Percentiles rank a stretch among this genome's conserved stretches.
phyloP scores from a whole-genome alignment of 805 yeast species.

The Saccharomycopsis javanensis region DNA sequence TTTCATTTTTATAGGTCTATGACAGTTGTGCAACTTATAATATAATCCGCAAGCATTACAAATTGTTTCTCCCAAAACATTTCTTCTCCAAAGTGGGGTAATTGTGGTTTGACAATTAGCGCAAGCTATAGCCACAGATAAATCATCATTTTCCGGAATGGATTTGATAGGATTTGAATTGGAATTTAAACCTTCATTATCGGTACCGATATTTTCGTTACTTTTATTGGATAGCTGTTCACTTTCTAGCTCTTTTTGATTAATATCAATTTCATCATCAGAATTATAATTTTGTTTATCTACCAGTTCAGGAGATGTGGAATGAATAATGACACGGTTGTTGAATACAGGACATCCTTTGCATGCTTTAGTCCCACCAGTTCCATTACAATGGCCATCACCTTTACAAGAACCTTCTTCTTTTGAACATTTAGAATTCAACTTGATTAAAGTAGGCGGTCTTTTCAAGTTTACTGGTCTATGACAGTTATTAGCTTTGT shows the following conservation, averaged over 20 bases:
- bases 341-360: slow-evolving; percentile 77
- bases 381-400: slow-evolving; percentile 65
- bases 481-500: slow-evolving; percentile 39
- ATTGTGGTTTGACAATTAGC: slow-evolving; percentile 77
- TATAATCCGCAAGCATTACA: slow-evolving; percentile 87
- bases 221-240: too few relatives aligned
- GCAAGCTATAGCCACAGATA: slow-evolving; percentile 59
- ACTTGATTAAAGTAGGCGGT: slow-evolving; percentile 17
- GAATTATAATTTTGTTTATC: slow-evolving; percentile 8
- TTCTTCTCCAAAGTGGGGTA: slow-evolving; percentile 82
- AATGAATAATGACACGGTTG: slow-evolving; percentile 44
- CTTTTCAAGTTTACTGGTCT: slow-evolving; percentile 27
- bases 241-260: slow-evolving; percentile 1
- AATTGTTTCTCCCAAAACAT: slow-evolving; percentile 70
- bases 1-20: slow-evolving; percentile 70
- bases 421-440: slow-evolving; percentile 28
- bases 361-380: slow-evolving; percentile 76
- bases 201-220: slow-evolving; percentile 19
- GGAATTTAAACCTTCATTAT: slow-evolving; percentile 21
- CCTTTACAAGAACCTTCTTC: slow-evolving; percentile 22
- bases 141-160: background rate
- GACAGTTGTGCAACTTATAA: slow-evolving; percentile 63
- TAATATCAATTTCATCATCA: slow-evolving; percentile 9
- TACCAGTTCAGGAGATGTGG: slow-evolving; percentile 8
- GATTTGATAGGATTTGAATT: background rate